A percentile compares a stretch with the other conserved stretches of the same genome.
Evolutionary conservation across 305 asterid species (phyloP).

Genomic region (Ilex paraguariensis): DNA sequence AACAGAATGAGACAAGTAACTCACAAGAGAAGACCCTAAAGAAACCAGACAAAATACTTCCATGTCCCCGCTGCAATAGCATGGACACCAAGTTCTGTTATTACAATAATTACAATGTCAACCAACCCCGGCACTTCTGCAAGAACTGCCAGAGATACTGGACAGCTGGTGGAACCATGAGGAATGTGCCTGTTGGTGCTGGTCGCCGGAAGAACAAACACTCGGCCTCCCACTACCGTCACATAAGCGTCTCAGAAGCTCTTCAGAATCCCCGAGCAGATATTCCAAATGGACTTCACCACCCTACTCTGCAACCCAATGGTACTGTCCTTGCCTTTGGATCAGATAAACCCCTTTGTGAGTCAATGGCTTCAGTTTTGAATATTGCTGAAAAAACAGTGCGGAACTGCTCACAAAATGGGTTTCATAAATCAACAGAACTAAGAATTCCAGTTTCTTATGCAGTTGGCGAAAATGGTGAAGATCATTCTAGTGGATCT

Average conservation of each 20-base stretch:
- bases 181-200: constrained; percentile 31
- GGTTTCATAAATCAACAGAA: not conserved
- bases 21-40: constrained; percentile 23
- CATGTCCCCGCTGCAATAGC: constrained; percentile 33
- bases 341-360: constrained; percentile 23
- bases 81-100: constrained; percentile 33
- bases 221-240: constrained; percentile 12
- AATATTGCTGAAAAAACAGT: constrained; percentile 21
- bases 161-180: constrained; percentile 34
- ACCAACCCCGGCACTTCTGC: constrained; percentile 29
- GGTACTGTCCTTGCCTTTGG: constrained; percentile 26
- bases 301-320: constrained; percentile 14
- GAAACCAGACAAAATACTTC: constrained; percentile 32
- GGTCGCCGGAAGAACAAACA: constrained; percentile 33
- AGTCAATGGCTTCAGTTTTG: constrained; percentile 23
- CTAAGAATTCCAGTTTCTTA: not conserved
- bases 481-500: constrained; percentile 5
- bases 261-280: constrained; percentile 1
- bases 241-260: constrained; percentile 16
- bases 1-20: constrained; percentile 15
- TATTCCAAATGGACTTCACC: constrained; percentile 17
- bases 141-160: constrained; percentile 33
- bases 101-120: constrained; percentile 28
- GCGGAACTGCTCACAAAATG: constrained; percentile 6
- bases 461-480: constrained; percentile 3